A percentile compares a stretch with the other conserved stretches of the same genome.
Evolutionary conservation across 306 rosid genomes (phyloP).

Genomic region (Ochetophila trinervis): DNA sequence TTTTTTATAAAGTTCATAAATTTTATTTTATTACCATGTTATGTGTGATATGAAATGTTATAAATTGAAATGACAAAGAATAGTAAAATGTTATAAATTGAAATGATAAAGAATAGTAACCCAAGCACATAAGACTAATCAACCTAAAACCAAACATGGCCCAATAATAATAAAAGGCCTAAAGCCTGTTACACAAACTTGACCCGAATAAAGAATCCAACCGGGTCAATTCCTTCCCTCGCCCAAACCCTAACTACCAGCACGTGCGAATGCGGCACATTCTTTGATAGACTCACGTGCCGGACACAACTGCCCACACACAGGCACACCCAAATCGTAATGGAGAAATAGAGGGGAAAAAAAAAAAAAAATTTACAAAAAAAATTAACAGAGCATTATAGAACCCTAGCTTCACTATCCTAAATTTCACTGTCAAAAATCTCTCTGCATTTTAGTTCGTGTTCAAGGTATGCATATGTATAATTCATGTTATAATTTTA

Average conservation of each 20-base stretch:
- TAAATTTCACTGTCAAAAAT: background rate
- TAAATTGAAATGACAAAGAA: no score
- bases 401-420: slow-evolving; percentile 31
- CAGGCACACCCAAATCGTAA: slow-evolving; percentile 18
- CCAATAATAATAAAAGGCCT: background rate
- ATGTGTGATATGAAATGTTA: no score
- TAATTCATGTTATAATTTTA: background rate
- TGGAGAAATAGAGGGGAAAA: background rate
- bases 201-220: background rate
- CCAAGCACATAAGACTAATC: background rate
- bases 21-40: no score
- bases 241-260: slow-evolving; percentile 22
- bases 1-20: no score
- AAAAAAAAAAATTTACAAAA: background rate
- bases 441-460: slow-evolving; percentile 28
- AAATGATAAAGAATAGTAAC: background rate
- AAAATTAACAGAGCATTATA: background rate
- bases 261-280: slow-evolving; percentile 40
- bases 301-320: slow-evolving; percentile 32
- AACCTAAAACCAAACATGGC: background rate
- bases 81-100: no score
- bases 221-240: slow-evolving; percentile 10
- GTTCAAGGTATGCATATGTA: slow-evolving; percentile 23
- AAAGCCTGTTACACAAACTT: background rate
- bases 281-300: slow-evolving; percentile 52